Base-by-base conservation (phyloP, 2,329 filamentous ascomycete species). In the Epichloe glyceriae region DNA sequence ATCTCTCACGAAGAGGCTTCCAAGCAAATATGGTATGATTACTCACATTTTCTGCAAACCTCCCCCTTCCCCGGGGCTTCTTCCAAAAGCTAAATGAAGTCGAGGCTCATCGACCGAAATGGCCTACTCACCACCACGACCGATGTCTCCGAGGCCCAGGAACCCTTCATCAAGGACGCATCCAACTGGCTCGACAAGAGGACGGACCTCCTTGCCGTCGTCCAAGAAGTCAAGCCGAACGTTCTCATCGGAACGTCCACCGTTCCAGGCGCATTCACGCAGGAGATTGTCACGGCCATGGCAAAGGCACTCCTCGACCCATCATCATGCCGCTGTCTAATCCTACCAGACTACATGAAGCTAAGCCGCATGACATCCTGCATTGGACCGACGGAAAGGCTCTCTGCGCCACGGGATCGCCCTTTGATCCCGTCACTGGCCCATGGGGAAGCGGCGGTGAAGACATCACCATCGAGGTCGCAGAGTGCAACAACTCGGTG, bases 401-500 rank as follows among this genome's bases (percentile, higher is more conserved):
- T 0, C 74, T 95, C 3, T 82, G 93, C 4, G 87, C 89, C 0
- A 95, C 89, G 0, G 89, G 89, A 4, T 88, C 83, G 8, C 88
- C 89, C 0, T 95, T 94, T 62, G 74, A 78, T 1, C 83, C 88
- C 0, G 86, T 93, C 14, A 76, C 77, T 47, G 77, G 75, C 0
- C 71, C 75, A 1, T 80, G 76, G 73, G 74, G 72, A 2, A n/a
- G 61, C 0, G 63, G 69, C 10, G 75, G 73, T 0, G 49, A 60
- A 0, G 72, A 76, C 7, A 53, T 73, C 1, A 64, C 66, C 54
- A 70, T 76, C 52, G 67, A 73, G 30, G 62, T 76, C 61, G 87
- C 87, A 22, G 88, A 95, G 66, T 95, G 89, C 69, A 95, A 95
- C 69, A 95, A 95, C 68, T 85, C 82, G 1, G 86, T 86, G 35